Evolutionary conservation across 345 rosid genomes (phyloP).

Genomic region (Mercurialis annua): DNA sequence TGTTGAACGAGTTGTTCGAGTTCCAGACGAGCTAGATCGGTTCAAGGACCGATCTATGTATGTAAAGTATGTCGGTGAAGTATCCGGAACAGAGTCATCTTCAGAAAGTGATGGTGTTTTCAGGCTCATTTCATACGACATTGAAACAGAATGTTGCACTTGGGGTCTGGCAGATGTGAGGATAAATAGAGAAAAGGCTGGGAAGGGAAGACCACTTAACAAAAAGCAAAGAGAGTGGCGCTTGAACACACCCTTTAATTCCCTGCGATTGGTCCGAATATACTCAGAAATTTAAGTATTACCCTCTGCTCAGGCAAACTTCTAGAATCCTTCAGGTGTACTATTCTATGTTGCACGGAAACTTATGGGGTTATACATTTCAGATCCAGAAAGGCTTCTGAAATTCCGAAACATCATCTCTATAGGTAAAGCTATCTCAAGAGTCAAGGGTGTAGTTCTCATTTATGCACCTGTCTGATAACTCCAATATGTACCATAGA

Average conservation of each 20-base stretch:
- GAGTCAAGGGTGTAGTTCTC: background rate
- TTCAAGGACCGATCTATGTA: conserved; percentile 76
- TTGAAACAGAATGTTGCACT: conserved; percentile 50
- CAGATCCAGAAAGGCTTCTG: too few species aligned
- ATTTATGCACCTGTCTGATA: too few species aligned
- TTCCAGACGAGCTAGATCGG: conserved; percentile 77
- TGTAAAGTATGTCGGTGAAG: conserved; percentile 46
- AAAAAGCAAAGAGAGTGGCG: conserved; percentile 89
- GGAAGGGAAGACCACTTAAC: conserved; percentile 88
- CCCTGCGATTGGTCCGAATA: conserved; percentile 55
- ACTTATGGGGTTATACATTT: too few species aligned
- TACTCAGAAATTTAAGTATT: conserved; percentile 43
- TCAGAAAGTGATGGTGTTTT: conserved; percentile 67
- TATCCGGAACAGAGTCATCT: conserved; percentile 12
- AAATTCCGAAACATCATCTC: too few species aligned
- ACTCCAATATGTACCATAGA: background rate
- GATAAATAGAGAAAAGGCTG: conserved; percentile 77
- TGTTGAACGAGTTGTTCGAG: conserved; percentile 68
- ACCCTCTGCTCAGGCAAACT: background rate
- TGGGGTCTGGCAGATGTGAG: conserved; percentile 87
- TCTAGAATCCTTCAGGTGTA: background rate
- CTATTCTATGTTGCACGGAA: background rate
- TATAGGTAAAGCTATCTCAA: background rate
- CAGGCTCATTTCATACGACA: conserved; percentile 60
- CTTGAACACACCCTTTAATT: conserved; percentile 55